Percentiles rank a stretch among this genome's conserved stretches.
Evolutionary conservation across 2,329 filamentous ascomycete species (phyloP).

Genomic region (Dendryphion nanum): DNA sequence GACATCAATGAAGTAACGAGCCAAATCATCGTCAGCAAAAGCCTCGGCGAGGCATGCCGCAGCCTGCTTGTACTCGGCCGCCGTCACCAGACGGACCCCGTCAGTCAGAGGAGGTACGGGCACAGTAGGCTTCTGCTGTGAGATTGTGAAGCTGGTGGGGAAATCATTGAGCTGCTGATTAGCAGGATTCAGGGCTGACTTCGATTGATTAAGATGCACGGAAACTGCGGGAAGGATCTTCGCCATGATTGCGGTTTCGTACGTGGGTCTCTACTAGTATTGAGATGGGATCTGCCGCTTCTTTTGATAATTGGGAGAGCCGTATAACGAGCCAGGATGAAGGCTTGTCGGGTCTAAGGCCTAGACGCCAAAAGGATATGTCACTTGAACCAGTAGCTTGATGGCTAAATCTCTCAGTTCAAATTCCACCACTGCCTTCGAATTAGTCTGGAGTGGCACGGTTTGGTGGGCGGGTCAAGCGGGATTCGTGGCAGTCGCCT

Average conservation of each 20-base stretch:
- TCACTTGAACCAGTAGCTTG: conserved; percentile 34
- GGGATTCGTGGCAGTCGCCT: conserved; percentile 32
- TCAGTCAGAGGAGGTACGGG: conserved; percentile 33
- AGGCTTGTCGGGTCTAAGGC: conserved; percentile 22
- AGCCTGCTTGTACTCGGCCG: conserved; percentile 69
- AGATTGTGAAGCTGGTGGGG: conserved; percentile 27
- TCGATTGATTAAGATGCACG: conserved; percentile 33
- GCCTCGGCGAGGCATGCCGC: conserved; percentile 72
- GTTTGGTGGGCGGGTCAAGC: conserved; percentile 21
- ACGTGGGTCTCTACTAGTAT: conserved; percentile 41
- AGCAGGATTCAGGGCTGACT: conserved; percentile 40
- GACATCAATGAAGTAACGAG: conserved; percentile 71
- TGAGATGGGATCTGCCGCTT: conserved; percentile 49
- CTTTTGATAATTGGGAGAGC: conserved; percentile 42
- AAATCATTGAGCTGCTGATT: conserved; percentile 30
- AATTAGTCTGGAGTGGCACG: conserved; percentile 33
- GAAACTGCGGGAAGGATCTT: conserved; percentile 35
- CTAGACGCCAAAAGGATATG: conserved; percentile 22
- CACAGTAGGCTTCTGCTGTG: conserved; percentile 25
- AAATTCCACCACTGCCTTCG: conserved; percentile 33
- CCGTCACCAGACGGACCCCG: conserved; percentile 61
- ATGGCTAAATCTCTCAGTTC: conserved; percentile 25
- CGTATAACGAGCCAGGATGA: conserved; percentile 43
- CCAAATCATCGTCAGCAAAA: conserved; percentile 72
- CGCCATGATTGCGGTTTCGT: conserved; percentile 48